phyloP scores from a whole-genome alignment of 768 basidiomycete species.

The Lactifluus volemus region DNA sequence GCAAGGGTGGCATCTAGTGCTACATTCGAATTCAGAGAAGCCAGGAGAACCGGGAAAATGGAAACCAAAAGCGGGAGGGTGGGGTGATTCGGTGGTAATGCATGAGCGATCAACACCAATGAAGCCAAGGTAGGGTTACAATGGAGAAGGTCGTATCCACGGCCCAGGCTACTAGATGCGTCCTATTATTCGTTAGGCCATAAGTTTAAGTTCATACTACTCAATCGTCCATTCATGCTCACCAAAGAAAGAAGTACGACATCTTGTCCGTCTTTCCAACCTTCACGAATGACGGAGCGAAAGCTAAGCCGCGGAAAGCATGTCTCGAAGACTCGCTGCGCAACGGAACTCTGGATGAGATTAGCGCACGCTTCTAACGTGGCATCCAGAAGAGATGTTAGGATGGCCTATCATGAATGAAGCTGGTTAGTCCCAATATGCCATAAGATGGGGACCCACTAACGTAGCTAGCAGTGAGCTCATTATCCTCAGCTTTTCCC shows the following conservation, averaged over 20 bases:
- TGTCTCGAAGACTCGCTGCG: constrained; percentile 13
- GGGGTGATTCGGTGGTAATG: background rate
- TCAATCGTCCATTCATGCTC: background rate
- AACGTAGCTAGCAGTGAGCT: constrained; percentile 10
- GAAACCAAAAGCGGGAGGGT: constrained; percentile 18
- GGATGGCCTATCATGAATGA: background rate
- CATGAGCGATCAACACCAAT: constrained; percentile 16
- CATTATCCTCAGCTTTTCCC: constrained; percentile 4
- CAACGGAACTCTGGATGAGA: constrained; percentile 10
- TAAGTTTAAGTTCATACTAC: background rate
- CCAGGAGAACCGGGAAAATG: constrained; percentile 36
- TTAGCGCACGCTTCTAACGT: constrained; percentile 15
- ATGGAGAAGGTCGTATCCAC: constrained; percentile 5
- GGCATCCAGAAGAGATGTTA: constrained; percentile 15
- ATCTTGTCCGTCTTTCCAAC: constrained; percentile 19
- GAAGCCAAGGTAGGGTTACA: constrained; percentile 13
- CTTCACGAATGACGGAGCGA: constrained; percentile 5
- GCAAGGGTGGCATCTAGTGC: constrained; percentile 55
- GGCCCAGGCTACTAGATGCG: constrained; percentile 7
- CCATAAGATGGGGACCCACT: background rate
- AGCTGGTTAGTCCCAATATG: background rate
- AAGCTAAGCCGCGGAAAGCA: constrained; percentile 13
- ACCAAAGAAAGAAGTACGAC: constrained; percentile 15
- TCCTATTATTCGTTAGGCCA: background rate
- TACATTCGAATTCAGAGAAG: constrained; percentile 44